Evolutionary conservation across 2,329 filamentous ascomycete genomes (phyloP).

Genomic region (Sphaceloma murrayae): DNA sequence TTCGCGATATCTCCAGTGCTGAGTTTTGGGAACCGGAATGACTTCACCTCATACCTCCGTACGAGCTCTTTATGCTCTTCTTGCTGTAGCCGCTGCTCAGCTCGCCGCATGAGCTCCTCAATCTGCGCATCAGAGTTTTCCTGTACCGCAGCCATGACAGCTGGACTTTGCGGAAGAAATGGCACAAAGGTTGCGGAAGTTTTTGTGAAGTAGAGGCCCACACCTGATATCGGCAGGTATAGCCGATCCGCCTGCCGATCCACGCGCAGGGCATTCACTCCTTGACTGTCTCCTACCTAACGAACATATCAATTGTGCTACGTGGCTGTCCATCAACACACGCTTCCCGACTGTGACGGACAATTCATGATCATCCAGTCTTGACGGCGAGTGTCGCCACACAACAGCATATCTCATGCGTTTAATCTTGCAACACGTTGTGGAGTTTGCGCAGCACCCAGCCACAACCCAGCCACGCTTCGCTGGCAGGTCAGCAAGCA

Average conservation of each 20-base stretch:
- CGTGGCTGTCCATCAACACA: too few relatives aligned
- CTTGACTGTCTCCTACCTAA: too few relatives aligned
- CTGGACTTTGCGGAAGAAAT: neutral
- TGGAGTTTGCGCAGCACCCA: constrained; percentile 1
- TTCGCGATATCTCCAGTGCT: constrained; percentile 39
- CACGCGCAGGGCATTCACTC: too few relatives aligned
- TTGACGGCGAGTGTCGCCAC: too few relatives aligned
- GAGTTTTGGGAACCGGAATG: constrained; percentile 44
- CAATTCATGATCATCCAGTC: too few relatives aligned
- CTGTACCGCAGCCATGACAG: constrained; percentile 24
- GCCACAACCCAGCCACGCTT: constrained; percentile 16
- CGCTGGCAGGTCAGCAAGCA: too few relatives aligned
- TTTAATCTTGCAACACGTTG: neutral
- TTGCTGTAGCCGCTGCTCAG: constrained; percentile 48
- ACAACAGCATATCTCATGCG: neutral
- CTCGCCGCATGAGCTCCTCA: constrained; percentile 52
- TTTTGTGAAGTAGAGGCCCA: neutral
- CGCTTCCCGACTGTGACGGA: too few relatives aligned
- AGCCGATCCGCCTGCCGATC: too few relatives aligned
- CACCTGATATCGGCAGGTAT: too few relatives aligned
- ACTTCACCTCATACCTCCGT: constrained; percentile 21
- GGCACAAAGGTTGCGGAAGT: neutral
- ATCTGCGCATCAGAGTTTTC: constrained; percentile 55
- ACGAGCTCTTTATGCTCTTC: constrained; percentile 25
- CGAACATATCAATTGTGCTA: too few relatives aligned